A percentile compares a stretch with the other conserved stretches of the same genome.
Conservation (phyloP, 345 rosid species). For the Nasturtium officinale region DNA sequence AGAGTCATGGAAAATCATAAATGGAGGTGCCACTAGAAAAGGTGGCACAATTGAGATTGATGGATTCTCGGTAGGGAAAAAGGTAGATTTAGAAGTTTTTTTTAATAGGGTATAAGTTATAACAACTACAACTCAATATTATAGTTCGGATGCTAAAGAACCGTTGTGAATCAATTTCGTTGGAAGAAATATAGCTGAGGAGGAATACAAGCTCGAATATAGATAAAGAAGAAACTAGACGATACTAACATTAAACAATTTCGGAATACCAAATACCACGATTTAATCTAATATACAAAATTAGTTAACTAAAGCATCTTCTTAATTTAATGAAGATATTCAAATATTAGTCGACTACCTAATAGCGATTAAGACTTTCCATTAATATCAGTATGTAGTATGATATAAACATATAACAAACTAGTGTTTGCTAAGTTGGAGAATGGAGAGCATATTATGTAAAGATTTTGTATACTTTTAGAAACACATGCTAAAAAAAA, state of each 20-base stretch:
- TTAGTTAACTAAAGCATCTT: slow-evolving; percentile 27
- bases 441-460: slow-evolving; percentile 45
- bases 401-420: slow-evolving; percentile 11
- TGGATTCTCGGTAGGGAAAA: slow-evolving; percentile 44
- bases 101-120: no score
- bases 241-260: slow-evolving; percentile 14
- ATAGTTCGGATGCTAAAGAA: not conserved
- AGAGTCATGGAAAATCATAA: slow-evolving; percentile 37
- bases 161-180: not conserved
- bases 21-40: slow-evolving; percentile 42
- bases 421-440: slow-evolving; percentile 35
- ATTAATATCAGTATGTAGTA: slow-evolving; percentile 9
- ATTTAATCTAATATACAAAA: slow-evolving; percentile 5
- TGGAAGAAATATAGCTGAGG: not conserved
- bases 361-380: slow-evolving; percentile 28
- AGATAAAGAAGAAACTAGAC: slow-evolving; percentile 16
- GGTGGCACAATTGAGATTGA: slow-evolving; percentile 42
- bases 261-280: slow-evolving; percentile 23
- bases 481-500: slow-evolving; percentile 33
- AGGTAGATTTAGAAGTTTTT: no score
- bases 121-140: not conserved
- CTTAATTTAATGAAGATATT: slow-evolving; percentile 4
- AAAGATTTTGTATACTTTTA: slow-evolving; percentile 42
- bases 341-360: slow-evolving; percentile 17
- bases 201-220: slow-evolving; percentile 17